Conservation (phyloP, 2,329 filamentous ascomycete genomes). For the Colletotrichum horii region DNA sequence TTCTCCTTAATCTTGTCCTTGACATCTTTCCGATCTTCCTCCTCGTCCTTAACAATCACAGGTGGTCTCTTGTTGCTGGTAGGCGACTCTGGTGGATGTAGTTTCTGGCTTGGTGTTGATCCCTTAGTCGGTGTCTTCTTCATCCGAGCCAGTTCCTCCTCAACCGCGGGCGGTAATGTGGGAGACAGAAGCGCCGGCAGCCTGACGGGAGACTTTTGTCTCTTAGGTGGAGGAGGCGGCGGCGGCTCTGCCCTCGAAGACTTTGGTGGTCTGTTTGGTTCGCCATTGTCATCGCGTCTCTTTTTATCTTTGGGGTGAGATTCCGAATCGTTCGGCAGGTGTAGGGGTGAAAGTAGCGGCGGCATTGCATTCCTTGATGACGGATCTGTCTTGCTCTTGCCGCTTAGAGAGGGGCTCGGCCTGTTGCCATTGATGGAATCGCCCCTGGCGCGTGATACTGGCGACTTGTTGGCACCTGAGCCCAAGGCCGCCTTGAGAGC, state of each 20-base stretch:
- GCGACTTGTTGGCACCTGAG: constrained; percentile 34
- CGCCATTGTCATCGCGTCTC: constrained; percentile 28
- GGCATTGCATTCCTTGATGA: constrained; percentile 48
- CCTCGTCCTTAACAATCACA: constrained; percentile 33
- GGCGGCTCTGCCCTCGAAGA: constrained; percentile 25
- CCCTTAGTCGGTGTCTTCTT: constrained; percentile 32
- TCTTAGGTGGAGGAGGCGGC: constrained; percentile 35
- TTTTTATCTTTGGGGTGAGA: constrained; percentile 29
- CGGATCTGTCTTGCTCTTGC: constrained; percentile 42
- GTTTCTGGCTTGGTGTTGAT: constrained; percentile 23
- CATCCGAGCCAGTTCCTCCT: constrained; percentile 48
- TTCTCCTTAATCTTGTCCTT: constrained; percentile 14
- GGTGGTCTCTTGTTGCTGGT: constrained; percentile 32
- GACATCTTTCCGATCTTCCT: constrained; percentile 35
- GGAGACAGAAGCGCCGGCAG: constrained; percentile 61
- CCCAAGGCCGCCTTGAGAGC: constrained; percentile 33
- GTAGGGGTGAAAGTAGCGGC: constrained; percentile 58
- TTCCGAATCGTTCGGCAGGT: constrained; percentile 43
- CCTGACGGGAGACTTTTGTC: constrained; percentile 38
- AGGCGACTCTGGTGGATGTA: constrained; percentile 35
- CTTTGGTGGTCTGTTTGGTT: constrained; percentile 3
- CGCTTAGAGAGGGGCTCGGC: constrained; percentile 36
- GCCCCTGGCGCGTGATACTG: constrained; percentile 42
- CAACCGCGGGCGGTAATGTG: constrained; percentile 57
- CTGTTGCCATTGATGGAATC: constrained; percentile 49